Base-by-base conservation (phyloP, 352 stramenopile species). In the Thalassiosira exigua region DNA sequence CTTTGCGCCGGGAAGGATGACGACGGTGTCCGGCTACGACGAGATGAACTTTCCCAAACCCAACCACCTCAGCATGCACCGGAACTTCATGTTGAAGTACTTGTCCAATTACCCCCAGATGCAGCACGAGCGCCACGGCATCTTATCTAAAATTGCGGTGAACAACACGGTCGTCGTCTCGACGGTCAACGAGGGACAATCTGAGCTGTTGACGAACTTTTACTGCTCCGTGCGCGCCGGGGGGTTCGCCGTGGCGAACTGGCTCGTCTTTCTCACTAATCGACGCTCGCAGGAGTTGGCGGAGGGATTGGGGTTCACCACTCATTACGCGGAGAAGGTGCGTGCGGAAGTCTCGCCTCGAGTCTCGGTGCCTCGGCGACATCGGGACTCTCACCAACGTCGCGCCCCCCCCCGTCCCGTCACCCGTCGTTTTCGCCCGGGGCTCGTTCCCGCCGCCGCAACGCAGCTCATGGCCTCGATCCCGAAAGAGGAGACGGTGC, bases 321-420 rank as follows among this genome's bases (percentile, higher is more conserved):
- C 93, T 79, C 56, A 94, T 3, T 77, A 94, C 4, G 69, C 88
- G 32, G 94, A 95, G 53, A 93, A 89, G 82, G 75, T 85, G n/a
- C 94, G 88, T 66, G 76, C 75, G 1, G 69, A 90, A 39, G 56
- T 46, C n/a, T n/a, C n/a, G n/a, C n/a, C n/a, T n/a, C n/a, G n/a
- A n/a, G n/a, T n/a, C n/a, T n/a, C n/a, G n/a, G n/a, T n/a, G n/a
- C n/a, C n/a, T n/a, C n/a, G n/a, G n/a, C n/a, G n/a, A n/a, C n/a
- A n/a, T n/a, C n/a, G n/a, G n/a, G n/a, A n/a, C n/a, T n/a, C n/a
- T n/a, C n/a, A n/a, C n/a, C n/a, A n/a, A n/a, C n/a, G n/a, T n/a
- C n/a, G n/a, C n/a, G n/a, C n/a, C n/a, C n/a, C n/a, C n/a, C 4
- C 36, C 36, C 36, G 7, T 44, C 7, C 36, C 14, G 36, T 44